phyloP scores from a whole-genome alignment of 1,139 yeast genomes.

The Yamadazyma songkhlaensis region DNA sequence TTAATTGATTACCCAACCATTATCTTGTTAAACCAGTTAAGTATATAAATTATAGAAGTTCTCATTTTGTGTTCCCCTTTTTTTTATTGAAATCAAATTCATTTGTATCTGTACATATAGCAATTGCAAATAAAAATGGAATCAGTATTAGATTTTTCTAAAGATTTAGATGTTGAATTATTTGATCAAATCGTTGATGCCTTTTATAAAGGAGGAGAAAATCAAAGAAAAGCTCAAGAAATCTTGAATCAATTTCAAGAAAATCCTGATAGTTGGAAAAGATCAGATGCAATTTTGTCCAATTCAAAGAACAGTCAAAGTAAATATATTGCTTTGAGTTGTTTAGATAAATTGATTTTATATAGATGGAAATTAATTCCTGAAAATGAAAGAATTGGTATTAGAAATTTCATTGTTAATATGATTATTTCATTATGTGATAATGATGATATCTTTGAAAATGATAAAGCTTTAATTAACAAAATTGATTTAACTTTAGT shows the following conservation, averaged over 20 bases:
- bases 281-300: conserved; percentile 86
- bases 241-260: conserved; percentile 88
- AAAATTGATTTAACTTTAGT: conserved; percentile 93
- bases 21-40: not conserved
- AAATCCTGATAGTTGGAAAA: conserved; percentile 94
- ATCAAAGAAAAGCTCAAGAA: conserved; percentile 79
- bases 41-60: not conserved
- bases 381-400: conserved; percentile 80
- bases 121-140: conserved; percentile 63
- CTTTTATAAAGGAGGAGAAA: conserved; percentile 83
- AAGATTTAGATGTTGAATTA: conserved; percentile 74
- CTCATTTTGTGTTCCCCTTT: no score
- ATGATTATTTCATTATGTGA: conserved; percentile 93
- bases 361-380: conserved; percentile 95
- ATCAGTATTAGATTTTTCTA: conserved; percentile 78
- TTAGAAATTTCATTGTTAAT: conserved; percentile 83
- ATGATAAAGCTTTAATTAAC: conserved; percentile 80
- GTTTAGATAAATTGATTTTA: conserved; percentile 84
- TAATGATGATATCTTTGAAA: conserved; percentile 70
- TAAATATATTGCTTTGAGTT: conserved; percentile 87
- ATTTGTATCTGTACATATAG: not conserved
- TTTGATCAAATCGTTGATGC: conserved; percentile 85
- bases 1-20: not conserved
- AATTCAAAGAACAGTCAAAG: conserved; percentile 78
- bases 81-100: not conserved